Base-by-base conservation (phyloP, 768 basidiomycete genomes). In the Artomyces pyxidatus region DNA sequence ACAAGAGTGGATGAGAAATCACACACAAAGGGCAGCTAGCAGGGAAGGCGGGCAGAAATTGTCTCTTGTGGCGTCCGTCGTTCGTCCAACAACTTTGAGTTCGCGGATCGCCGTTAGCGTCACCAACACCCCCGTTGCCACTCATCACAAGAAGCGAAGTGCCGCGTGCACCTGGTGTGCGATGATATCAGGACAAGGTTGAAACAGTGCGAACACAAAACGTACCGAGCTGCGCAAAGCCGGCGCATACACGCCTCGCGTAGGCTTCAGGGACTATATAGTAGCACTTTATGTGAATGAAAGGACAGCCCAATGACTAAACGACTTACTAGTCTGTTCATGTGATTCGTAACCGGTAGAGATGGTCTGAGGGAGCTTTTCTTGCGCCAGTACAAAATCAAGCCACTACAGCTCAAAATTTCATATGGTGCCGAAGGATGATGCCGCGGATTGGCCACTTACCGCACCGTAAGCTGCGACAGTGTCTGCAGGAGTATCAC, bases 321-420 rank as follows among this genome's bases (percentile, higher is more conserved):
- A 16, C 12, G 9, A 14, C 58, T 21, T 51, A 80, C 81, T 76
- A 25, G 82, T 80, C 58, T 83, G 83, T 49, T 88, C 85, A 51
- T 77, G 73, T 42, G 87, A 85, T 3, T 75, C 83, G 58, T 87
- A 88, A 53, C 81, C 83, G 0, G 81, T 86, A 0, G 82, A 83
- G 32, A 88, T 84, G 6, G 76, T 68, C 53, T 77, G 72, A 10
- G 84, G 81, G 3, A 73, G 62, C 28, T 69, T 61, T 6, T 65
- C 43, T 21, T 76, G 73, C n/a, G 57, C 58, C 0, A 77, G 65
- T n/a, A 85, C 60, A 47, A 75, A 80, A 37, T 82, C 72, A 16
- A 87, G 66, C 85, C 85, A 87, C 69, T 81, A 55, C 54, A 45
- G 32, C 7, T 45, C 42, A 47, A 45, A 32, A 49, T n/a, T 0